Evolutionary conservation across 345 rosid genomes (phyloP), one percentile per base, ranked within the genome.

Genomic region (Euclidium syriacum): DNA sequence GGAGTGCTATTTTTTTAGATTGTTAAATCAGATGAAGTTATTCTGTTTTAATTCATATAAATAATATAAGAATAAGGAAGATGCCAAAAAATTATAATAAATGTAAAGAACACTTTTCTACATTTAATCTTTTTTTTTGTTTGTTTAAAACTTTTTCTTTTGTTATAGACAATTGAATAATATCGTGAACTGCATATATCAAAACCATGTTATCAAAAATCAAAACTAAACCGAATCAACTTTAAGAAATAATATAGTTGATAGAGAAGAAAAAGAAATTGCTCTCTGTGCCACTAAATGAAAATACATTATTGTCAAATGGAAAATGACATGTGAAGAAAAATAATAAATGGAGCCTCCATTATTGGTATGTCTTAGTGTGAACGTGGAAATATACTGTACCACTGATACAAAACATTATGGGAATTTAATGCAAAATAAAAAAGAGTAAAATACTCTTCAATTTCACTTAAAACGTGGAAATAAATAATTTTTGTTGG

Each of bases 281-380:
- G 11, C 39, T 40, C 20, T 23, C 26, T 25, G 14, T 4, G 32
- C 39, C 64, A 36, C 71, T 2, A 12, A 56, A 35, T 36, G 33
- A 3, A 17, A 24, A n/a, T 57, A 44, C 33, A 15, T 1, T 11
- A 40, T 33, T 50, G 59, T 10, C 36, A 25, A n/a, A 14, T 16
- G 30, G 72, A 68, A 59, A 60, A 51, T 59, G 61, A 59, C 60
- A 51, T 49, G 25, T 49, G 59, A 50, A 30, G 59, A 68, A 44
- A 46, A 25, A 19, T 20, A 43, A 44, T 32, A 30, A 39, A 50
- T 40, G 40, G 52, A 58, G 25, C 10, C 60, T 17, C 66, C 46
- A 41, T 68, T 68, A 68, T 50, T 59, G 73, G n/a, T 57, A 9
- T 8, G 40, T 10, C 6, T 47, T 3, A 56, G 14, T 67, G 43